These are phyloP conservation scores for Euclidium syriacum DNA, from an alignment of 345 rosid species.

Conservation along the genomic window DNA sequence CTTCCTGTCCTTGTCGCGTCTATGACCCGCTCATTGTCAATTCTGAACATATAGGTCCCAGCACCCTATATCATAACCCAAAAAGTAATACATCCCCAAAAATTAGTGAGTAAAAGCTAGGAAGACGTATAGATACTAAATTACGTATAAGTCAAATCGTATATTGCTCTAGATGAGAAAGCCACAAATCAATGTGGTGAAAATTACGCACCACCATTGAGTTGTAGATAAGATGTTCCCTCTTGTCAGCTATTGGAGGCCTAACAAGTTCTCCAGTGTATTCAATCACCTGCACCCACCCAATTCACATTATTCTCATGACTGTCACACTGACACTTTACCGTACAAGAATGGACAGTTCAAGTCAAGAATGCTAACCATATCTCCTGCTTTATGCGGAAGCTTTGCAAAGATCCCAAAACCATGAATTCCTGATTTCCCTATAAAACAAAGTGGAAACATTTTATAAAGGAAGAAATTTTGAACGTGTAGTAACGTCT, in stretches of 20 bases:
- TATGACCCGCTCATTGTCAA: slow-evolving; percentile 89
- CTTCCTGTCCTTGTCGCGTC: slow-evolving; percentile 99
- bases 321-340: neutral
- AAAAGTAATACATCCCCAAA: too few relatives aligned
- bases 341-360: neutral
- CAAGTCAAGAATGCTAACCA: slow-evolving; percentile 48
- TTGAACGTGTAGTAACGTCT: neutral
- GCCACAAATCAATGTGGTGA: neutral
- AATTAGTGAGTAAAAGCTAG: neutral
- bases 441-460: slow-evolving; percentile 29
- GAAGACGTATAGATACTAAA: neutral
- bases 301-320: slow-evolving; percentile 8
- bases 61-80: slow-evolving; percentile 75
- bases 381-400: slow-evolving; percentile 95
- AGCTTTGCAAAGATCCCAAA: slow-evolving; percentile 96
- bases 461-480: neutral
- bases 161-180: neutral
- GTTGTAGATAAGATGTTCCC: slow-evolving; percentile 92
- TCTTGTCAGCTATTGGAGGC: slow-evolving; percentile 91
- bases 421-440: slow-evolving; percentile 98
- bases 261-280: slow-evolving; percentile 96
- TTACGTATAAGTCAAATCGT: neutral
- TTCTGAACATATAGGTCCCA: slow-evolving; percentile 97
- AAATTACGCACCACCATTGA: slow-evolving; percentile 84
- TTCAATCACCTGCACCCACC: slow-evolving; percentile 68